Evolutionary conservation across 352 stramenopile species (phyloP), one percentile per base, ranked within the genome.

Genomic region (Ochromonadaceae sp.): DNA sequence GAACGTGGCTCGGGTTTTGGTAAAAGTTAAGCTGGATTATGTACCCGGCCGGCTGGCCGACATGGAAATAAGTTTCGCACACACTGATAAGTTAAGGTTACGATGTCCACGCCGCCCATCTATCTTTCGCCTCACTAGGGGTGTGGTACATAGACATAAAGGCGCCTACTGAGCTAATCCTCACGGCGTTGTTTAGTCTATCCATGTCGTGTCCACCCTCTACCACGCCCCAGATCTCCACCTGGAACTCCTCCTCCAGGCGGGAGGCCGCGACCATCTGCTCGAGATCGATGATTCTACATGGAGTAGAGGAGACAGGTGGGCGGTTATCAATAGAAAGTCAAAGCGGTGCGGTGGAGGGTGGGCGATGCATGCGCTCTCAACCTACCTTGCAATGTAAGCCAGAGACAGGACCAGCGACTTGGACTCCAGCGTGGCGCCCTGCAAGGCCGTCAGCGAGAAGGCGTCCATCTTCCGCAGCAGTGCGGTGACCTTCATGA

Each of bases 171-270:
- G 79, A 69, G 58, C 75, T 63, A 31, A 84, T 70, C 39, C 81
- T 72, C 35, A 86, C 77, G 7, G 73, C 76, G 50, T 67, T 74
- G 70, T 86, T 86, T 30, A 86, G 66, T 39, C 75, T 41, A 79
- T 91, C 83, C 66, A 87, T 84, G 72, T 93, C 85, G 70, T 93
- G 85, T 28, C 77, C 76, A 15, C 85, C 85, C 68, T 93, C 85
- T 26, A 93, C 83, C n/a, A 93, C 70, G 22, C 85, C 85, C 85
- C 85, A 93, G 25, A 72, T 72, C 31, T 81, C 73, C 67, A 91
- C 86, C 67, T 93, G 81, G 62, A 89, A 88, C 65, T 90, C 81
- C 70, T 93, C 84, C 70, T 93, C 84, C 2, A 91, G 69, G 28
- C 84, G 69, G 22, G 74, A 69, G 14, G 81, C 81, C 28, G 67